Base-by-base conservation (phyloP, 257 asterid species). In the Primulina huaijiensis region DNA sequence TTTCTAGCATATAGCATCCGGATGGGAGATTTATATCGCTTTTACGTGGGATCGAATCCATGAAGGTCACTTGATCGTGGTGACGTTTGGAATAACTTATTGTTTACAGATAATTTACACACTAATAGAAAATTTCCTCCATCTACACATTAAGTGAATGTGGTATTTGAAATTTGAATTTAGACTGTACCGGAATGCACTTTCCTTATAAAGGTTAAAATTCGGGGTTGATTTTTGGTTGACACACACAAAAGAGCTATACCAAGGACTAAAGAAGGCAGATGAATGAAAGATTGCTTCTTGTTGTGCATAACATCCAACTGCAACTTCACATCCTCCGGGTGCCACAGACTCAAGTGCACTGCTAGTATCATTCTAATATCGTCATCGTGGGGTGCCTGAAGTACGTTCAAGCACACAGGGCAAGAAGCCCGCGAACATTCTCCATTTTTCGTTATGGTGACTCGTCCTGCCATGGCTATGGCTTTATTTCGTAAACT, bases 341-440 rank as follows among this genome's bases (percentile, higher is more conserved):
- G 83, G 68, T 90, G 96, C 93, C 95, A 90, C 67, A 93, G 74
- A 80, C 97, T 89, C 87, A 90, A 68, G 87, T 90, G 97, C 66
- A 86, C 70, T 1, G 96, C 97, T 59, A 93, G 73, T 27, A 80
- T 82, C 96, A 83, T 85, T 74, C 69, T 80, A 67, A 86, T 70
- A 70, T 90, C 95, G 29, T 83, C 67, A 62, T 75, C 82, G 14
- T 40, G 61, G 29, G 80, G 67, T 37, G 82, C 56, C 46, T 69
- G 78, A 62, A 86, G 71, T 56, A 75, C 76, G 35, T 74, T 75
- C 46, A 76, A 83, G 76, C 98, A 93, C 29, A 86, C 92, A 0
- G 96, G 98, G 74, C 97, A 93, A 68, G 89, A 86, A 72, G 81
- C 90, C 72, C 82, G 87, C 12, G 76, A 67, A 50, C 73, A 35